Evolutionary conservation across 495 filamentous ascomycete genomes (phyloP), one percentile per base, ranked within the genome.

Genomic region (Geopyxis carbonaria): DNA sequence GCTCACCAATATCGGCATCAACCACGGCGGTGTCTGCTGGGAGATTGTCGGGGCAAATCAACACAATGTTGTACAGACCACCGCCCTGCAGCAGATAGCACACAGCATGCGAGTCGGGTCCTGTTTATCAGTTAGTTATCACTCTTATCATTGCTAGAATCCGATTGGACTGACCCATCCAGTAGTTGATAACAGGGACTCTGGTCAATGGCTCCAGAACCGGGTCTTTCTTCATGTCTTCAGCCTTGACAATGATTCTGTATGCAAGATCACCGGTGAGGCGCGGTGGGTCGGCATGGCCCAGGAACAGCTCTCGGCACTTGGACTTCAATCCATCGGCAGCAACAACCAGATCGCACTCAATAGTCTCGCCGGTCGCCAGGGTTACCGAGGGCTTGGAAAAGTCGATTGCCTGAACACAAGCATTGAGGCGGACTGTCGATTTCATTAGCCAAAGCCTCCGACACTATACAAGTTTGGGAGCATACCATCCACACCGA

Each of bases 151-250:
- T 14, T 8, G 31, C 8, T 7, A 34, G 14, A 15, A 7, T 28
- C 8, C 8, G 24, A 9, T 13, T 9, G 21, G 34, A 7, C 6
- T 7, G 22, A 0, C 79, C 78, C 20, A 80, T 51, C 79, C 79
- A 84, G 47, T 80, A 76, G 43, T 79, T 66, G 10, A 80, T 75
- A 11, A 66, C 64, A 0, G 74, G 67, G 14, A 70, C 58, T 5
- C 50, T 35, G 0, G 73, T 61, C 42, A 65, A 57, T 31, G 61
- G 38, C 13, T 35, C 39, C 1, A 75, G 50, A 13, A 63, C 60
- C 0, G 57, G 57, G 9, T 65, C 58, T 31, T 64, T 62, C 22
- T 61, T 57, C 32, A 75, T 57, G 32, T 75, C 59, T 14, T 62
- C 54, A 4, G 58, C 57, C 7, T 63, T 59, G 21, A 76, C 58